phyloP scores from a whole-genome alignment of 2,329 filamentous ascomycete genomes.

The Botrytis galanthina region DNA sequence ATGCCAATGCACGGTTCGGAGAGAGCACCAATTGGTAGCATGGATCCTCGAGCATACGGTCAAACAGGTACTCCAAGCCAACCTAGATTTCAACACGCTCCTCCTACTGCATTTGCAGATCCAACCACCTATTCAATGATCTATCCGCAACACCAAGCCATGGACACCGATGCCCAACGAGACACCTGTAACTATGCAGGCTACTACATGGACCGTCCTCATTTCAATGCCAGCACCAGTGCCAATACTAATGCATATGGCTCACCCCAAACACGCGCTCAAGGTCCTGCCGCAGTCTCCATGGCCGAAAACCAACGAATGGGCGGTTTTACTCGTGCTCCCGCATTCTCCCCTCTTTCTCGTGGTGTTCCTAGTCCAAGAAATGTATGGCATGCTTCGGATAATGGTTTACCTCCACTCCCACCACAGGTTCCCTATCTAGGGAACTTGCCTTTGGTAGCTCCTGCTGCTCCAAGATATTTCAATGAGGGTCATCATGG shows the following conservation, averaged over 20 bases:
- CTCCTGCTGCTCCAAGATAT: neutral
- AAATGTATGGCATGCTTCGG: neutral
- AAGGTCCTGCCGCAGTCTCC: neutral
- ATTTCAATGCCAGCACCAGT: neutral
- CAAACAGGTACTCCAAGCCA: neutral
- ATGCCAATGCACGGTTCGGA: neutral
- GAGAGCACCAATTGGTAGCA: neutral
- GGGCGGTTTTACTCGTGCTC: neutral
- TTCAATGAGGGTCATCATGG: neutral
- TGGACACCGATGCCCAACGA: neutral
- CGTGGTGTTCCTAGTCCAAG: neutral
- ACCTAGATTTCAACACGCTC: neutral
- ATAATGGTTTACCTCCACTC: neutral
- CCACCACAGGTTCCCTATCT: conserved; percentile 1
- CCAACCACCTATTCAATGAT: neutral
- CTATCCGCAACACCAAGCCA: neutral
- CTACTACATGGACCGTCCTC: neutral
- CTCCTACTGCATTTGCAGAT: neutral
- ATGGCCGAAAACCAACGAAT: neutral
- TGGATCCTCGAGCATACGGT: neutral
- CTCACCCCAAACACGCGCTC: neutral
- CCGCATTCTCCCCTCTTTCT: neutral
- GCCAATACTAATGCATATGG: neutral
- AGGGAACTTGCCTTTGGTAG: neutral
- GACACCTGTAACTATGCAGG: neutral